Percentiles rank a stretch among this genome's conserved stretches.
These are phyloP conservation scores for Penicillium sumatraense DNA, from an alignment of 2,329 filamentous ascomycete species.

Conservation along the genomic window DNA sequence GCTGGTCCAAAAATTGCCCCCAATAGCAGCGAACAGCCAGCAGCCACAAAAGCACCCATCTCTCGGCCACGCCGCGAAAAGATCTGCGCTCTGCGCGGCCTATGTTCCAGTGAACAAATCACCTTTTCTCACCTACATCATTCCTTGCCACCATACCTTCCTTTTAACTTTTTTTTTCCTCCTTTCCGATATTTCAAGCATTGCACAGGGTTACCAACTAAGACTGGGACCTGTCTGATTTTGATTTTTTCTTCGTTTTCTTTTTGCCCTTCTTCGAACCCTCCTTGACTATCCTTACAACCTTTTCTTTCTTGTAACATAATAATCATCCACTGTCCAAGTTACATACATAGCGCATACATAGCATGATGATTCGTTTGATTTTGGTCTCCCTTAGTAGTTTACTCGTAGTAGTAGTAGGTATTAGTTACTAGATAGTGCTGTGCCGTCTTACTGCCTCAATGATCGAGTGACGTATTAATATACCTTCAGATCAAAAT, in stretches of 20 bases:
- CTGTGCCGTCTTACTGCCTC: too few species aligned
- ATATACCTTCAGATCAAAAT: too few species aligned
- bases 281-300: slow-evolving; percentile 17
- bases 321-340: slow-evolving; percentile 16
- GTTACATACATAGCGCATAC: slow-evolving; percentile 24
- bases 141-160: slow-evolving; percentile 6
- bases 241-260: slow-evolving; percentile 2
- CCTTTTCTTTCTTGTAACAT: slow-evolving; percentile 26
- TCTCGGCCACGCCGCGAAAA: background rate
- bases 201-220: background rate
- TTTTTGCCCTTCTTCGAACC: slow-evolving; percentile 6
- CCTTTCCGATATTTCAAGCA: slow-evolving; percentile 2
- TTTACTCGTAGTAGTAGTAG: background rate
- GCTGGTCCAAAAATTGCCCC: slow-evolving; percentile 21
- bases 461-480: too few species aligned
- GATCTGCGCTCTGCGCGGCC: background rate
- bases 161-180: background rate
- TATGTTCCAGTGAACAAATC: background rate
- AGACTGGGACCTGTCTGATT: too few species aligned
- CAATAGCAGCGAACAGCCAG: slow-evolving; percentile 4
- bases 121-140: slow-evolving; percentile 1
- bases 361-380: slow-evolving; percentile 20
- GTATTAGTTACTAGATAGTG: background rate
- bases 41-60: background rate
- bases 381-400: background rate